Conservation (phyloP, 2,329 filamentous ascomycete species). For the Escovopsis sp. region DNA sequence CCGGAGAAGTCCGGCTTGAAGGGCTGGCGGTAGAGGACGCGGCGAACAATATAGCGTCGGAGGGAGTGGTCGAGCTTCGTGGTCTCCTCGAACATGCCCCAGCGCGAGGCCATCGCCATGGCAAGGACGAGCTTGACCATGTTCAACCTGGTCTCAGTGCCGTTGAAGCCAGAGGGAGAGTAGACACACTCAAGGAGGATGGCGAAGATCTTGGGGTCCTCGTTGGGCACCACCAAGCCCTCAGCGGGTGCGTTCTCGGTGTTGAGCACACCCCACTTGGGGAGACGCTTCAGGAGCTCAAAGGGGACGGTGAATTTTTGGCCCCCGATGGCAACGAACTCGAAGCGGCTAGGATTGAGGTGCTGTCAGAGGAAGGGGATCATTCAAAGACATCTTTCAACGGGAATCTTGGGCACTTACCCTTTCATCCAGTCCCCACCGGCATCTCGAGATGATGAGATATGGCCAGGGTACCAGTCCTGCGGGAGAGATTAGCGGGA, state of each 20-base stretch:
- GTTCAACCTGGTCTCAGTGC: slow-evolving; percentile 10
- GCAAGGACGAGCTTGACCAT: slow-evolving; percentile 11
- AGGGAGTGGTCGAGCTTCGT: slow-evolving; percentile 8
- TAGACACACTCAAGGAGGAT: slow-evolving; percentile 9
- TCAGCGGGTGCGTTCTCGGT: background rate
- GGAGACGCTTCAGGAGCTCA: slow-evolving; percentile 2
- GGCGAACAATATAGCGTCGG: slow-evolving; percentile 10
- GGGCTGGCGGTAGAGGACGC: slow-evolving; percentile 12
- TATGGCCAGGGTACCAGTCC: background rate
- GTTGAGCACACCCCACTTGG: slow-evolving; percentile 2
- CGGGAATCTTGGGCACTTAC: background rate
- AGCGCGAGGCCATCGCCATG: slow-evolving; percentile 6
- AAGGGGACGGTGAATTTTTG: slow-evolving; percentile 1
- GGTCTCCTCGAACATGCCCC: slow-evolving; percentile 8
- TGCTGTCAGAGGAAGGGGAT: slow-evolving; percentile 1
- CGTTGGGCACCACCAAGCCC: slow-evolving; percentile 4
- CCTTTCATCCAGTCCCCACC: background rate
- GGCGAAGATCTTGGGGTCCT: slow-evolving; percentile 9
- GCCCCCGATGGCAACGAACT: background rate
- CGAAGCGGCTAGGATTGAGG: background rate
- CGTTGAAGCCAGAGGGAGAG: slow-evolving; percentile 8
- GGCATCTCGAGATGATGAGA: background rate
- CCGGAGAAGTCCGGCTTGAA: slow-evolving; percentile 9
- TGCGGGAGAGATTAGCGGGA: background rate
- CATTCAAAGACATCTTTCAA: background rate